Evolutionary conservation across 495 filamentous ascomycete genomes (phyloP), one percentile per base, ranked within the genome.

Genomic region (Annulohypoxylon moriforme): DNA sequence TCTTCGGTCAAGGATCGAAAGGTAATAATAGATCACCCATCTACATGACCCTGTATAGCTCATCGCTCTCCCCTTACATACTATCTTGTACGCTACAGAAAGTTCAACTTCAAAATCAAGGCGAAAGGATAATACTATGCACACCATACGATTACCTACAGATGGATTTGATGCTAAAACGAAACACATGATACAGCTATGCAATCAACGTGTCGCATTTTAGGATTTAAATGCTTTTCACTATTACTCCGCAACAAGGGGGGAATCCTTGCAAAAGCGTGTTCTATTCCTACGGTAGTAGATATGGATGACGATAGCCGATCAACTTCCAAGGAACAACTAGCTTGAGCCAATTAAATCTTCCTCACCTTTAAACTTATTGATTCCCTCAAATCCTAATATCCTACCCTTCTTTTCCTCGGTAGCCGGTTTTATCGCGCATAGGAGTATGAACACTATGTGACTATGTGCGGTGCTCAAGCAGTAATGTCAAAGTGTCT

Each of bases 371-470:
- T 67, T 52, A 18, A 42, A 27, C 53, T 52, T 55, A 57, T 44
- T 57, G 68, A 67, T 65, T 57, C 61, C 62, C 63, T 67, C n/a
- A 25, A 27, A 67, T 71, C 62, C 49, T 67, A 49, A 62, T 58
- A 52, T 62, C 55, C 62, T 44, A 56, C 49, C 40, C 33, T 52
- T 59, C 16, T 44, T 64, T 63, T 63, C 1, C 44, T 6, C 34
- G 9, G 34, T 42, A 16, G 61, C 49, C 33, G 27, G 10, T 3
- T 9, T 61, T 59, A 36, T 58, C 67, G 33, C 42, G 25, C n/a
- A 50, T 14, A 40, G 14, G 20, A 49, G 14, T 22, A n/a, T 56
- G 33, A 31, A n/a, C 50, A 42, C 22, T 7, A 25, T 11, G 3
- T 11, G n/a, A 11, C 33, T 0, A 10, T 8, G 33, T 36, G 33